Evolutionary conservation across 768 basidiomycete genomes (phyloP).

Genomic region (Russula sp.): DNA sequence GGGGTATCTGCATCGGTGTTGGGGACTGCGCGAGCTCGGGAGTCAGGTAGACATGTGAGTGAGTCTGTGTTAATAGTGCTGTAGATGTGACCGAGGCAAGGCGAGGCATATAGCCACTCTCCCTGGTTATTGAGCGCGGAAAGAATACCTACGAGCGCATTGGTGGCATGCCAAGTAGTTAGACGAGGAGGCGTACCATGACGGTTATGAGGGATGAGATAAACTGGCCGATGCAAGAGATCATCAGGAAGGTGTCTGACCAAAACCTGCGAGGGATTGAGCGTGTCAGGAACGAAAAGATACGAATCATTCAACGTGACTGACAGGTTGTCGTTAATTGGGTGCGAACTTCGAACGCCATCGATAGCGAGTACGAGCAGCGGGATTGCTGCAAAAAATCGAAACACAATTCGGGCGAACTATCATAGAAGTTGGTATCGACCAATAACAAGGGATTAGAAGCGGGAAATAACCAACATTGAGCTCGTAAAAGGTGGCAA

Average conservation of each 20-base stretch:
- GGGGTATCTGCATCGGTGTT: neutral
- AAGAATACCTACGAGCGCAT: conserved; percentile 59
- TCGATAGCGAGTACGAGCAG: conserved; percentile 66
- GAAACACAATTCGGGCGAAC: conserved; percentile 70
- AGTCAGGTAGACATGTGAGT: conserved; percentile 7
- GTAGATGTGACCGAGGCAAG: conserved; percentile 28
- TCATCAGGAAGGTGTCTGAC: conserved; percentile 66
- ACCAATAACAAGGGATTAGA: neutral
- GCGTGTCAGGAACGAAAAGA: neutral
- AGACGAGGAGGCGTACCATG: conserved; percentile 49
- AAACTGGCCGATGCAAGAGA: conserved; percentile 71
- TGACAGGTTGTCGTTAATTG: conserved; percentile 55
- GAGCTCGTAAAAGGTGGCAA: conserved; percentile 71
- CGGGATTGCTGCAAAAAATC: conserved; percentile 71
- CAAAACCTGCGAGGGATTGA: conserved; percentile 14
- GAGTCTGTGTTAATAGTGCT: conserved; percentile 31
- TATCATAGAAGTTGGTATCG: conserved; percentile 33
- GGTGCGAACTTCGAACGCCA: conserved; percentile 50
- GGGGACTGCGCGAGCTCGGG: conserved; percentile 6
- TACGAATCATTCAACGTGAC: conserved; percentile 34
- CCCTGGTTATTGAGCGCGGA: conserved; percentile 65
- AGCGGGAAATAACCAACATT: conserved; percentile 52
- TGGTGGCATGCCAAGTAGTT: conserved; percentile 2
- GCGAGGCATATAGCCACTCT: conserved; percentile 58
- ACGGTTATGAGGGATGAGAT: conserved; percentile 79